phyloP scores from a whole-genome alignment of 352 stramenopile species.

The Hyaloperonospora brassicae region DNA sequence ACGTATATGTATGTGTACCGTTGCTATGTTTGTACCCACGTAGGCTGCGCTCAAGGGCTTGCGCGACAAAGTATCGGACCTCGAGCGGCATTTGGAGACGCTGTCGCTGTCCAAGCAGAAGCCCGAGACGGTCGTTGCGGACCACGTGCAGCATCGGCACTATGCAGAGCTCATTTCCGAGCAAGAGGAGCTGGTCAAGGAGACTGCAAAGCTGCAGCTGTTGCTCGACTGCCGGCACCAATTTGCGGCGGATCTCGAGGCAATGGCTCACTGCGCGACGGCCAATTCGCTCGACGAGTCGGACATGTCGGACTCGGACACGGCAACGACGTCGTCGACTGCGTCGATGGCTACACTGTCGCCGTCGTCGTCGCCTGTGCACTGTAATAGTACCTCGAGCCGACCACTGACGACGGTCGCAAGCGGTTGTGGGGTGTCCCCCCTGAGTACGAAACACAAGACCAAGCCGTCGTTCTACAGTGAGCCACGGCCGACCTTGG shows the following conservation, averaged over 20 bases:
- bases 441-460: constrained; percentile 13
- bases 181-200: constrained; percentile 35
- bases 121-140: background rate
- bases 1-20: background rate
- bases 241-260: constrained; percentile 32
- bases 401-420: constrained; percentile 13
- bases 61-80: constrained; percentile 40
- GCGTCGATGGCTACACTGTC: constrained; percentile 11
- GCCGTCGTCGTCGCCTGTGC: constrained; percentile 9
- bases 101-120: constrained; percentile 27
- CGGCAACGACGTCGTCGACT: constrained; percentile 15
- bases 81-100: constrained; percentile 42
- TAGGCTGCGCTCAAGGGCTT: constrained; percentile 47
- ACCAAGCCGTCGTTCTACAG: constrained; percentile 26
- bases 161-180: constrained; percentile 34
- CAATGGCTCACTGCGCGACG: constrained; percentile 12
- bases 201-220: constrained; percentile 34
- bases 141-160: constrained; percentile 15
- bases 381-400: constrained; percentile 6
- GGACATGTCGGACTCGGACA: constrained; percentile 26
- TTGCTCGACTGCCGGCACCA: constrained; percentile 34
- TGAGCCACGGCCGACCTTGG: constrained; percentile 28
- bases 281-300: constrained; percentile 19
- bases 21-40: background rate
- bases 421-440: constrained; percentile 28